Percentiles rank a stretch among this genome's conserved stretches.
Conservation (phyloP, 2,329 filamentous ascomycete genomes). For the Fusarium verrucosum region DNA sequence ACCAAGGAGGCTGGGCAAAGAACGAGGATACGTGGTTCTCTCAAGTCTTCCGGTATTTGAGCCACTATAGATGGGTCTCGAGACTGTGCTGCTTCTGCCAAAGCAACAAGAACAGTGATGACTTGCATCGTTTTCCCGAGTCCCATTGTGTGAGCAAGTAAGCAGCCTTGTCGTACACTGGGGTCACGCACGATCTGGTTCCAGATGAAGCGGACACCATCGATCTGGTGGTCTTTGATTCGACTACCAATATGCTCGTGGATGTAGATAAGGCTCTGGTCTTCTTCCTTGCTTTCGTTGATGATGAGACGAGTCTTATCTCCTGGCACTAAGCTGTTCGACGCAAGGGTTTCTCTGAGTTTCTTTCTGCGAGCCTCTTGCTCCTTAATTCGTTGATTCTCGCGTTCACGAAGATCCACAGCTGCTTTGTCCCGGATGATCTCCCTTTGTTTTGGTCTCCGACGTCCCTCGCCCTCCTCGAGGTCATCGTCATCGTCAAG, state of each 20-base stretch:
- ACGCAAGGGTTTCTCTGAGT: conserved; percentile 58
- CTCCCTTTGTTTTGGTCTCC: conserved; percentile 48
- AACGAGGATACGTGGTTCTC: conserved; percentile 71
- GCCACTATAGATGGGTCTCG: conserved; percentile 62
- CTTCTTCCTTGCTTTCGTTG: conserved; percentile 71
- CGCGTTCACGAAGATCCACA: conserved; percentile 64
- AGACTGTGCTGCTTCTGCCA: conserved; percentile 73
- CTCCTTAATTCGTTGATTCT: conserved; percentile 61
- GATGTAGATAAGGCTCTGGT: conserved; percentile 70
- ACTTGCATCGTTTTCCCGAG: conserved; percentile 93
- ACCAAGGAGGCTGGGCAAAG: conserved; percentile 79
- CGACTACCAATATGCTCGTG: conserved; percentile 67
- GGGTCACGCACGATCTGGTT: conserved; percentile 75
- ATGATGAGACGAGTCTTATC: conserved; percentile 66
- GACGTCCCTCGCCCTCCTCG: conserved; percentile 29
- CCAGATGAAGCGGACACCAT: conserved; percentile 89
- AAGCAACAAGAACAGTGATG: conserved; percentile 81
- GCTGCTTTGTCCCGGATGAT: conserved; percentile 52
- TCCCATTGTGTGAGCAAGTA: conserved; percentile 91
- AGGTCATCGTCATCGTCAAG: conserved; percentile 20
- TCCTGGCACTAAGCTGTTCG: conserved; percentile 54
- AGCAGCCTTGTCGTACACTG: conserved; percentile 73
- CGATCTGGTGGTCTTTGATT: conserved; percentile 83
- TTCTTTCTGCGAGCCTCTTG: conserved; percentile 63
- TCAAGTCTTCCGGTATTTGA: conserved; percentile 75